Evolutionary conservation across 345 rosid species (phyloP).

Genomic region (Clausena lansium): DNA sequence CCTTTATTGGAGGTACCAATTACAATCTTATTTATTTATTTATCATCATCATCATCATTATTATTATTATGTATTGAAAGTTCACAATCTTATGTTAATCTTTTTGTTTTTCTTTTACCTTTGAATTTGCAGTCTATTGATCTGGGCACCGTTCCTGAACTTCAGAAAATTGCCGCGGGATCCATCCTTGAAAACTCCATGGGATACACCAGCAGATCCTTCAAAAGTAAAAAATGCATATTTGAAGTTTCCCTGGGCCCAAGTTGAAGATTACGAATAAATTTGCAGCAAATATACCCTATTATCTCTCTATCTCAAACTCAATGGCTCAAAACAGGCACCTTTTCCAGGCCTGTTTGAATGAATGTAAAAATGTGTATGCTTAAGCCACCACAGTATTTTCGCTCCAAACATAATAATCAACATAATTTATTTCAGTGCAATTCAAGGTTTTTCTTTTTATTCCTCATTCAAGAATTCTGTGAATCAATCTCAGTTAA

Average conservation of each 20-base stretch:
- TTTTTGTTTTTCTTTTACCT: background rate
- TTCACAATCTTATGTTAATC: background rate
- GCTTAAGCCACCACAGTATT: background rate
- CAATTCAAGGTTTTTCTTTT: too few species aligned
- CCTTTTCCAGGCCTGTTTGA: background rate
- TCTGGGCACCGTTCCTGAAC: constrained; percentile 95
- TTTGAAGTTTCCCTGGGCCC: constrained; percentile 69
- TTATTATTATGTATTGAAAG: too few species aligned
- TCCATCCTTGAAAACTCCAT: constrained; percentile 74
- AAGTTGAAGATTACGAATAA: constrained; percentile 75
- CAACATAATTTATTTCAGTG: background rate
- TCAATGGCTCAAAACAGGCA: background rate
- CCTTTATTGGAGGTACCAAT: too few species aligned
- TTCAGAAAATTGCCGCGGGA: constrained; percentile 90
- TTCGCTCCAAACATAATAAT: background rate
- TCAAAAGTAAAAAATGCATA: constrained; percentile 44
- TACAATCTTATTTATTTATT: too few species aligned
- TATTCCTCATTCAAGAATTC: too few species aligned
- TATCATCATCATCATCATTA: too few species aligned
- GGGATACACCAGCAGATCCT: constrained; percentile 79
- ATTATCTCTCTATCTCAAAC: background rate
- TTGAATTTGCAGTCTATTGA: constrained; percentile 42
- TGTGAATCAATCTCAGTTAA: too few species aligned
- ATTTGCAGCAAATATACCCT: background rate
- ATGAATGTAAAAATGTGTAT: background rate